These are phyloP conservation scores for Aureobasidium zeae DNA, from an alignment of 2,329 filamentous ascomycete species.

Conservation along the genomic window DNA sequence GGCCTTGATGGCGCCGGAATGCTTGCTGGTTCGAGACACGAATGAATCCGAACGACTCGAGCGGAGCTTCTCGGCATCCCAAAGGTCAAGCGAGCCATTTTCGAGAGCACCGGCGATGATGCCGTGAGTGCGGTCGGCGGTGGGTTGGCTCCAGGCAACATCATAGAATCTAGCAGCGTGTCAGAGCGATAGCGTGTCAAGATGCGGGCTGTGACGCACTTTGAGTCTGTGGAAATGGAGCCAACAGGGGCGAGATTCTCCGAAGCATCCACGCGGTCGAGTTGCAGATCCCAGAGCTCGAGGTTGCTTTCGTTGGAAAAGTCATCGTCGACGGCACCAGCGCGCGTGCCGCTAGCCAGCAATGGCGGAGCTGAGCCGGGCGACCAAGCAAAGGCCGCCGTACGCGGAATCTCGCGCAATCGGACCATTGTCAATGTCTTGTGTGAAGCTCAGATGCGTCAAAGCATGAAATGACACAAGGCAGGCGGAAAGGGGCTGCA, in stretches of 20 bases:
- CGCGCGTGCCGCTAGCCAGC: conserved; percentile 85
- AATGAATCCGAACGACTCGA: conserved; percentile 54
- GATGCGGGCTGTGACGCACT: conserved; percentile 42
- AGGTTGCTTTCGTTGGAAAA: conserved; percentile 96
- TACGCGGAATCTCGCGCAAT: conserved; percentile 90
- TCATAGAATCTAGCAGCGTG: conserved; percentile 72
- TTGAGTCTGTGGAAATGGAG: conserved; percentile 79
- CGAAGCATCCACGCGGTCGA: conserved; percentile 66
- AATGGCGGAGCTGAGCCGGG: conserved; percentile 68
- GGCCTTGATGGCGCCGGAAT: conserved; percentile 85
- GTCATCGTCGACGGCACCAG: conserved; percentile 90
- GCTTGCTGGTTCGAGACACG: conserved; percentile 79
- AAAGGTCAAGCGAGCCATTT: conserved; percentile 85
- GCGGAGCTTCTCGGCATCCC: conserved; percentile 70
- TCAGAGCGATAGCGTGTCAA: conserved; percentile 7
- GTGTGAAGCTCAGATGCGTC: conserved; percentile 2
- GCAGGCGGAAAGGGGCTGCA: conserved; percentile 4
- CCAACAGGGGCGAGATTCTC: conserved; percentile 78
- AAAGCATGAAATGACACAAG: conserved; percentile 8
- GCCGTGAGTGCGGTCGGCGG: conserved; percentile 67
- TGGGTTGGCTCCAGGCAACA: conserved; percentile 83
- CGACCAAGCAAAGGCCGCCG: conserved; percentile 95
- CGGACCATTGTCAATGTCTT: conserved; percentile 62
- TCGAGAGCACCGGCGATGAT: conserved; percentile 93
- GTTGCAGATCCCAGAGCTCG: conserved; percentile 87